Evolutionary conservation across 73 alveolate genomes (phyloP).

Genomic region (Paramecium primaurelia): DNA sequence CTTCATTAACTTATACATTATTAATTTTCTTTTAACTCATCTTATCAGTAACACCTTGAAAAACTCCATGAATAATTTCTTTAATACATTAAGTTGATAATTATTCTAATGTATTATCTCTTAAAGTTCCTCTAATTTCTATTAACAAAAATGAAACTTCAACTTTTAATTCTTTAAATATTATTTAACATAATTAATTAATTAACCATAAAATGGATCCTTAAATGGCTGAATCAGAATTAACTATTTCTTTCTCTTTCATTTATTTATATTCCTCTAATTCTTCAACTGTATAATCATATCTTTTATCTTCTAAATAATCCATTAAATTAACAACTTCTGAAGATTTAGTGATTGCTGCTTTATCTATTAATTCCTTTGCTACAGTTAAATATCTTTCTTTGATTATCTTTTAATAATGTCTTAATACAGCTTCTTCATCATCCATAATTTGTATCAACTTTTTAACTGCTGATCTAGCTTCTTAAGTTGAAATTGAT

Average conservation of each 20-base stretch:
- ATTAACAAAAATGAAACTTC: background rate
- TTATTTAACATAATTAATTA: background rate
- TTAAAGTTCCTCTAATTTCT: background rate
- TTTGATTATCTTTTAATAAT: background rate
- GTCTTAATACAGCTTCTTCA: conserved; percentile 55
- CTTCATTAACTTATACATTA: background rate
- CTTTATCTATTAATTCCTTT: conserved; percentile 1
- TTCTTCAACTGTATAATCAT: conserved; percentile 21
- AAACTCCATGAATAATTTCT: conserved; percentile 46
- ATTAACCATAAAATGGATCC: conserved; percentile 42
- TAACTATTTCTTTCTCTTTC: conserved; percentile 19
- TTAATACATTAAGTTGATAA: background rate
- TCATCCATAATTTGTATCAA: conserved; percentile 53
- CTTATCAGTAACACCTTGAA: conserved; percentile 40
- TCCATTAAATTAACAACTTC: conserved; percentile 25
- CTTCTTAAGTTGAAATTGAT: conserved; percentile 33
- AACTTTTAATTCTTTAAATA: background rate
- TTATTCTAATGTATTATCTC: conserved; percentile 23
- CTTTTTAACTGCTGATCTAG: conserved; percentile 46
- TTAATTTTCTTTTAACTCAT: conserved; percentile 58
- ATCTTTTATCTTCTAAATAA: conserved; percentile 34
- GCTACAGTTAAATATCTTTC: conserved; percentile 31
- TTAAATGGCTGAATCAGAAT: conserved; percentile 16
- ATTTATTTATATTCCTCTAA: conserved; percentile 8
- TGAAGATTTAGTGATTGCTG: conserved; percentile 22